phyloP scores from a whole-genome alignment of 345 rosid genomes.

The Turritis glabra region DNA sequence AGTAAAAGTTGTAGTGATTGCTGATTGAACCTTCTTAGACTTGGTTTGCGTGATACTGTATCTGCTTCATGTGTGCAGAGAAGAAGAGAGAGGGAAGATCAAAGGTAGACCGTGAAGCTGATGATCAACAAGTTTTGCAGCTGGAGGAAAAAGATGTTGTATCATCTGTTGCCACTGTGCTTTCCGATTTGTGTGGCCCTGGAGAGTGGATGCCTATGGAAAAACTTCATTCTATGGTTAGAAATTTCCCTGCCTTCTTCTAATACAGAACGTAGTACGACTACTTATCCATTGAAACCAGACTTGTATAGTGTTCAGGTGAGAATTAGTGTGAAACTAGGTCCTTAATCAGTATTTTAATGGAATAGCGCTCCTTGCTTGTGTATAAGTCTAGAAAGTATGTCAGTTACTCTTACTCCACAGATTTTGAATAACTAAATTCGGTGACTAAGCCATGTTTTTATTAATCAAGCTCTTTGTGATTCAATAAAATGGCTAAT shows the following conservation, averaged over 20 bases:
- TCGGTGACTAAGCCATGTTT: not conserved
- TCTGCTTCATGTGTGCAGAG: slow-evolving; percentile 49
- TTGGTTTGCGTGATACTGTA: not conserved
- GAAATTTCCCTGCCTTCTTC: not conserved
- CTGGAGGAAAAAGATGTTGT: slow-evolving; percentile 98
- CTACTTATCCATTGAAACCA: not conserved
- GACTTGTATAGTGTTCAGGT: not conserved
- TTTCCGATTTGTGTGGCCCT: slow-evolving; percentile 97
- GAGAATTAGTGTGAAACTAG: not conserved
- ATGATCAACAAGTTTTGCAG: slow-evolving; percentile 85
- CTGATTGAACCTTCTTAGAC: not conserved
- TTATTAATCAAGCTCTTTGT: not conserved
- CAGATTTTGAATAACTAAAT: not conserved
- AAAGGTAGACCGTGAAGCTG: slow-evolving; percentile 88
- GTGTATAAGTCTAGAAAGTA: not conserved
- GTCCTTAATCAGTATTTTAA: not conserved
- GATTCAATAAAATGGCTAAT: too few relatives aligned
- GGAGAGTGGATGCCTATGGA: slow-evolving; percentile 99
- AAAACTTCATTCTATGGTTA: slow-evolving; percentile 85
- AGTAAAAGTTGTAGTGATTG: slow-evolving; percentile 1
- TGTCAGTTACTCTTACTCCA: not conserved
- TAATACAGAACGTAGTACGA: not conserved
- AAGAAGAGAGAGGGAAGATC: slow-evolving; percentile 82
- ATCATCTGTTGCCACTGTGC: slow-evolving; percentile 95
- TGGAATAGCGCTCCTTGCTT: not conserved